Conservation (phyloP, 306 rosid genomes). For the Vigna unguiculata region DNA sequence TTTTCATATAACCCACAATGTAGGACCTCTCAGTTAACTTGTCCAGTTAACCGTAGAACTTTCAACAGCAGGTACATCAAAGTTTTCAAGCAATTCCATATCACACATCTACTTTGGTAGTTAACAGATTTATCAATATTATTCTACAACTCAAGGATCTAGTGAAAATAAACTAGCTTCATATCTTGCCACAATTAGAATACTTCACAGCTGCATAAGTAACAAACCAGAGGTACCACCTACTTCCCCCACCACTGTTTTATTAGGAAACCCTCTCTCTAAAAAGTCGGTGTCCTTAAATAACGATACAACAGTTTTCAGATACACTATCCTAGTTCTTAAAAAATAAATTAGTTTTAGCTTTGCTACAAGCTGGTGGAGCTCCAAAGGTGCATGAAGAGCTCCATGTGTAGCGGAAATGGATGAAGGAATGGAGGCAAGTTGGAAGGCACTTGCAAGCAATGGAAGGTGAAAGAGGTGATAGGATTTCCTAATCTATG, state of each 20-base stretch:
- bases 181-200: constrained; percentile 35
- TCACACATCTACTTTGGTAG: constrained; percentile 22
- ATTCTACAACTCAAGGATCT: constrained; percentile 19
- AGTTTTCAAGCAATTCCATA: constrained; percentile 13
- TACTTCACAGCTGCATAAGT: constrained; percentile 10
- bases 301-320: constrained; percentile 4
- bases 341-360: constrained; percentile 23
- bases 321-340: constrained; percentile 9
- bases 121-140: constrained; percentile 18
- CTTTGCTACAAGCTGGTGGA: too few relatives aligned
- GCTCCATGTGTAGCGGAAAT: too few relatives aligned
- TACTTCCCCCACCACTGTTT: constrained; percentile 18
- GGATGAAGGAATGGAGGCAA: too few relatives aligned
- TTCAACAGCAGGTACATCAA: neutral
- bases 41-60: neutral
- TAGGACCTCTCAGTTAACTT: constrained; percentile 2
- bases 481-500: too few relatives aligned
- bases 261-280: neutral
- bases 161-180: constrained; percentile 22
- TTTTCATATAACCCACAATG: constrained; percentile 1
- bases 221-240: constrained; percentile 21
- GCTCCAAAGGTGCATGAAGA: too few relatives aligned
- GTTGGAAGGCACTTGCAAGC: too few relatives aligned
- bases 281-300: constrained; percentile 22
- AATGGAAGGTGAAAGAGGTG: too few relatives aligned